A percentile compares a stretch with the other conserved stretches of the same genome.
Evolutionary conservation across 2,329 filamentous ascomycete species (phyloP).

Genomic region (Aureobasidium sp.): DNA sequence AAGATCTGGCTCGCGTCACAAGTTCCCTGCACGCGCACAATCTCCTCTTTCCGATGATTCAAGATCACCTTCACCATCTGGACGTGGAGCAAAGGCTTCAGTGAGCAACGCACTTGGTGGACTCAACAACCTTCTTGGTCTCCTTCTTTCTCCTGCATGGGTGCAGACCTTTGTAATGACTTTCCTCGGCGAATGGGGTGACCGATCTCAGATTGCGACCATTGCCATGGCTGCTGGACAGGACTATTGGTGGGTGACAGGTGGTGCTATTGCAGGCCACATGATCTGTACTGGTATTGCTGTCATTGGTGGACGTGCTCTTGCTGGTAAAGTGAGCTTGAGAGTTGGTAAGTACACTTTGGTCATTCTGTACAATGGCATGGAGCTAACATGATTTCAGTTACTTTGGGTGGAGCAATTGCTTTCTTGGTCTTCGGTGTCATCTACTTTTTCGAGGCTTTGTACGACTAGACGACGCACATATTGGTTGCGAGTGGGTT

Average conservation of each 20-base stretch:
- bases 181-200: constrained; percentile 96
- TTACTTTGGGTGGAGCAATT: constrained; percentile 82
- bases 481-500: not conserved
- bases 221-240: constrained; percentile 98
- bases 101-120: constrained; percentile 51
- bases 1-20: constrained; percentile 50
- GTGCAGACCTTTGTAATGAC: constrained; percentile 99
- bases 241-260: constrained; percentile 98
- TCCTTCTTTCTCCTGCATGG: constrained; percentile 92
- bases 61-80: constrained; percentile 9
- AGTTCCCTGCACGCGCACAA: constrained; percentile 16
- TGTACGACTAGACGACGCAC: constrained; percentile 15
- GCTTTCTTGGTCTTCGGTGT: constrained; percentile 88
- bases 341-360: constrained; percentile 69
- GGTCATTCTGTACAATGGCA: not conserved
- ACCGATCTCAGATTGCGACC: constrained; percentile 94
- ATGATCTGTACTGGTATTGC: constrained; percentile 83
- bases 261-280: constrained; percentile 80
- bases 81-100: constrained; percentile 26
- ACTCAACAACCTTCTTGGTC: constrained; percentile 74
- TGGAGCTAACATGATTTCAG: constrained; percentile 41
- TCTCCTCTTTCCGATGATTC: constrained; percentile 10
- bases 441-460: constrained; percentile 72
- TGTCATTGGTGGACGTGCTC: constrained; percentile 83
- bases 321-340: constrained; percentile 89